phyloP scores from a whole-genome alignment of 106 monocot genomes.

The Dendrobium officinale region DNA sequence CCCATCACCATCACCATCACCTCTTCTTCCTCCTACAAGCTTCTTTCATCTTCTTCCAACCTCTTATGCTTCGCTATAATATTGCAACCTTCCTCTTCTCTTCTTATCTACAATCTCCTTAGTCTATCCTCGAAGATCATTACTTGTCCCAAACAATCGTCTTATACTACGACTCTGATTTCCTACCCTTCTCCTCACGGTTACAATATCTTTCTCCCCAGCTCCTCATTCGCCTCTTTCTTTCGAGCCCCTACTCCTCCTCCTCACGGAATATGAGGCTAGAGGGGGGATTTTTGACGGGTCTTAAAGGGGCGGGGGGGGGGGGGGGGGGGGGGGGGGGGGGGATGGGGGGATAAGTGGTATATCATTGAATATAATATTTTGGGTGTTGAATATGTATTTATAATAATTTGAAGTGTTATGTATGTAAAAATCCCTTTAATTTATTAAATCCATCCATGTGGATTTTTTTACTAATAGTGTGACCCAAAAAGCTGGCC shows the following conservation, averaged over 20 bases:
- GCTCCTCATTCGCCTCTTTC: conserved; percentile 12
- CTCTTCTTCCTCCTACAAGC: background rate
- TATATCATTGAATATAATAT: too few species aligned
- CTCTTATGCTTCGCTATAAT: conserved; percentile 3
- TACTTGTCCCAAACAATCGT: background rate
- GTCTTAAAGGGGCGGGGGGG: too few species aligned
- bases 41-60: conserved; percentile 16
- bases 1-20: background rate
- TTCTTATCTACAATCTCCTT: conserved; percentile 27
- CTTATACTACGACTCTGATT: conserved; percentile 6
- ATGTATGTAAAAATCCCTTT: too few species aligned
- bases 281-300: too few species aligned
- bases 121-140: conserved; percentile 20
- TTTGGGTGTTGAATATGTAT: too few species aligned
- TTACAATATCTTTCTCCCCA: conserved; percentile 30
- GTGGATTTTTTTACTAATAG: too few species aligned
- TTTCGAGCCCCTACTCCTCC: background rate
- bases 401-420: too few species aligned
- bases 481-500: too few species aligned
- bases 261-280: too few species aligned
- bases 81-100: conserved; percentile 5
- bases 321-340: fast-evolving
- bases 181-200: conserved; percentile 11
- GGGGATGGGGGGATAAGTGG: too few species aligned
- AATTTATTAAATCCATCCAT: too few species aligned